Evolutionary conservation across 176 grass and related monocot genomes (phyloP).

Genomic region (Phyllostachys edulis): DNA sequence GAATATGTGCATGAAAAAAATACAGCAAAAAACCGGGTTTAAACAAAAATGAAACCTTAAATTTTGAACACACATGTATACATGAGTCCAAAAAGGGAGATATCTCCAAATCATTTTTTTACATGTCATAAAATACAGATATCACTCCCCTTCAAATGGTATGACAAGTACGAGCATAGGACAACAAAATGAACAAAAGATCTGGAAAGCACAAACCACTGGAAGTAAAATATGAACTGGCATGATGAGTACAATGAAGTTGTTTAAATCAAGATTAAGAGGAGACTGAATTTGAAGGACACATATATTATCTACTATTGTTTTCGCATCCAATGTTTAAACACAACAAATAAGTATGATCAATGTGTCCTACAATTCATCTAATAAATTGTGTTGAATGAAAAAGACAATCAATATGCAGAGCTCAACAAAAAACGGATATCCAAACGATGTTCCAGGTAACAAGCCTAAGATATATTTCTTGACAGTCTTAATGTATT

Average conservation of each 20-base stretch:
- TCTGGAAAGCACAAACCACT: neutral
- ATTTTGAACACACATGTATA: constrained; percentile 11
- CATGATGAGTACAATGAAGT: neutral
- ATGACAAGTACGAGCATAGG: neutral
- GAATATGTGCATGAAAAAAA: neutral
- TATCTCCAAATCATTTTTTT: neutral
- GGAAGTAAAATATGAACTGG: constrained; percentile 2
- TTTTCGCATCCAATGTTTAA: neutral
- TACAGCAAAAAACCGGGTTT: neutral
- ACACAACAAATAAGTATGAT: neutral
- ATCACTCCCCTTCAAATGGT: neutral
- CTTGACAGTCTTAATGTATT: neutral
- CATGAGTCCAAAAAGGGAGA: constrained; percentile 1
- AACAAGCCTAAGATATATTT: constrained; percentile 6
- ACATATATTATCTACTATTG: neutral
- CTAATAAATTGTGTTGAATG: neutral
- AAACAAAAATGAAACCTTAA: neutral
- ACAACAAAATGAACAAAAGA: neutral
- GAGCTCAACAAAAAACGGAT: neutral
- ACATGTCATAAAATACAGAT: neutral
- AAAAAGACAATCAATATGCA: neutral
- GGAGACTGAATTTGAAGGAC: constrained; percentile 1
- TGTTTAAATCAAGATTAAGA: neutral
- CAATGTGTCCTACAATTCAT: neutral
- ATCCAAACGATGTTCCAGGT: neutral